Evolutionary conservation across 345 rosid genomes (phyloP), one percentile per base, ranked within the genome.

Genomic region (Orychophragmus violaceus): DNA sequence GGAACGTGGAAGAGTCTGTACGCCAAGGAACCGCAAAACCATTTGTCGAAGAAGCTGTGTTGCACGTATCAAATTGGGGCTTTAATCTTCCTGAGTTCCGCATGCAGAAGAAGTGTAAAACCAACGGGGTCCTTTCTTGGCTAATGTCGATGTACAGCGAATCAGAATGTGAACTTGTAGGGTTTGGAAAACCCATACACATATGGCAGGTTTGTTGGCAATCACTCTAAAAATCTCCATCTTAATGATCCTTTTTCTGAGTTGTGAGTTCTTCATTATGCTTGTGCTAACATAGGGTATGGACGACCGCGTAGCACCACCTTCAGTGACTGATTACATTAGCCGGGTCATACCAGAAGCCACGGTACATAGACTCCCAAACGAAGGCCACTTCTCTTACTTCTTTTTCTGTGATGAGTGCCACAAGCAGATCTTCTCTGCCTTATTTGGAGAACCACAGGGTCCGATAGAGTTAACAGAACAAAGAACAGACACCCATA

Each of bases 1-100:
- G 99, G 78, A 86, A 88, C 30, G 92, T 94, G 35, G 99, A 94
- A 76, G 97, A 90, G 79, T 85, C 99, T 0, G 62, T 88, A 68
- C 91, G 99, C 60, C 97, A 90, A 63, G 96, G 91, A 70, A 81
- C 72, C 33, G 14, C 79, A 51, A 84, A 81, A 50, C 92, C 97
- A 41, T 88, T 90, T 72, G 76, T 83, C 1, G 90, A 94, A 79
- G 99, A 94, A 82, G 83, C 87, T 8, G 75, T 39, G 64, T 78
- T 88, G 21, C 87, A 78, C 67, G 89, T 88, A 13, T 90, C 95
- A 48, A 80, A 85, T 52, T 94, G 97, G 99, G 95, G 95, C 23
- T 94, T 94, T 73, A 78, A 72, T 74, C 67, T 94, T 77, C 67
- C 82, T 6, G 94, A 94, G 74, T 86, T 94, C 65, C 88, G 80